A percentile compares a stretch with the other conserved stretches of the same genome.
Conservation (phyloP, 2,329 filamentous ascomycete genomes). For the Claviceps monticola region DNA sequence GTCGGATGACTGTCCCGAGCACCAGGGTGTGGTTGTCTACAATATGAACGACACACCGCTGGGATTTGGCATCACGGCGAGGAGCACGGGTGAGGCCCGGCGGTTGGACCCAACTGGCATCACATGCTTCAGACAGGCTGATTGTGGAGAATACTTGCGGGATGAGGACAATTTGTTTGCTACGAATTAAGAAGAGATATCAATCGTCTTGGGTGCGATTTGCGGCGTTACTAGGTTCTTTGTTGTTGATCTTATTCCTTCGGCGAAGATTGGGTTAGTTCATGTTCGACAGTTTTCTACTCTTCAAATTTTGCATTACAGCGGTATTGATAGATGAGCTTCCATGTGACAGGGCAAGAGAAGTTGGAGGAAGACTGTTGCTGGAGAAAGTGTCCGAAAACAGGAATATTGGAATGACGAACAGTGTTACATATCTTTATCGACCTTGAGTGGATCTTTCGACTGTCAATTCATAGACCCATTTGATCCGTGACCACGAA, state of each 20-base stretch:
- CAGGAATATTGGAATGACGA: neutral
- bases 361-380: neutral
- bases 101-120: conserved; percentile 82
- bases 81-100: conserved; percentile 70
- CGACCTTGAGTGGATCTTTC: neutral
- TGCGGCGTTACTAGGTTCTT: neutral
- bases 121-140: conserved; percentile 79
- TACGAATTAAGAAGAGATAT: neutral
- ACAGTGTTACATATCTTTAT: neutral
- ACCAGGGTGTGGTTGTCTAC: conserved; percentile 81
- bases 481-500: neutral
- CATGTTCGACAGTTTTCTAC: neutral
- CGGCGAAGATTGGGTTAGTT: neutral
- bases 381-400: neutral
- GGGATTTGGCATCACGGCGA: conserved; percentile 85
- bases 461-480: no score
- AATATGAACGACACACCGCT: conserved; percentile 88
- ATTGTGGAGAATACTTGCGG: conserved; percentile 87
- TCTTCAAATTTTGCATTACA: neutral
- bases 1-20: conserved; percentile 85
- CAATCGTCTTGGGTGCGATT: neutral
- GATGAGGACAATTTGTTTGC: conserved; percentile 56
- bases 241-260: neutral
- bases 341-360: neutral
- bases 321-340: neutral